Conservation (phyloP, 2,329 filamentous ascomycete genomes). For the Bipolaris cookei region DNA sequence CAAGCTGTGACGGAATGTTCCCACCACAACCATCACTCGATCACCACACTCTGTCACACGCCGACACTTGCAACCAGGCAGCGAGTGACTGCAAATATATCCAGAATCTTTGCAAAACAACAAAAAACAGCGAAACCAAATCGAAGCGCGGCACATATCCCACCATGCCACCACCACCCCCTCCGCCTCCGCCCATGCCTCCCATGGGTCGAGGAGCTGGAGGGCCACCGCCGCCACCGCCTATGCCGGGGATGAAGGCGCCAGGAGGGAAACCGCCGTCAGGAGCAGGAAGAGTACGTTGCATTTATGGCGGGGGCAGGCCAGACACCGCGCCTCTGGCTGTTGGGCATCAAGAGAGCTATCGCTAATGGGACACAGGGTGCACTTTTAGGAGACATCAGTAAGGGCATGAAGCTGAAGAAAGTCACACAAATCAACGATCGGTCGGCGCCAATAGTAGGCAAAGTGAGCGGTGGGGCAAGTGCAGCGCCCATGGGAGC, state of each 20-base stretch:
- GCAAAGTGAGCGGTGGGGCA: constrained; percentile 61
- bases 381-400: constrained; percentile 85
- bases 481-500: constrained; percentile 71
- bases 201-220: constrained; percentile 48
- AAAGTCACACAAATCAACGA: constrained; percentile 87
- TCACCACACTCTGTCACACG: constrained; percentile 27
- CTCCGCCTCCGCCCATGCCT: constrained; percentile 48
- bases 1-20: constrained; percentile 19
- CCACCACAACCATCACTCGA: constrained; percentile 17
- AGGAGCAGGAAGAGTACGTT: constrained; percentile 47
- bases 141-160: constrained; percentile 5
- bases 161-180: constrained; percentile 41
- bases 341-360: constrained; percentile 4
- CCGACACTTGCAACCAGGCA: constrained; percentile 25
- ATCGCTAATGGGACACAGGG: constrained; percentile 62
- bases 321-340: background rate
- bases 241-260: constrained; percentile 45
- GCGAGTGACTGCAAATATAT: constrained; percentile 17
- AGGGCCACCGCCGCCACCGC: constrained; percentile 46
- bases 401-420: constrained; percentile 78
- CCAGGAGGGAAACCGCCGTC: constrained; percentile 39
- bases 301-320: background rate
- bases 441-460: constrained; percentile 79
- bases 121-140: constrained; percentile 1
- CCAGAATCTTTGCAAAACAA: background rate